Evolutionary conservation across 441 rosid genomes (phyloP), one percentile per base, ranked within the genome.

Genomic region (Erysimum pusillum): DNA sequence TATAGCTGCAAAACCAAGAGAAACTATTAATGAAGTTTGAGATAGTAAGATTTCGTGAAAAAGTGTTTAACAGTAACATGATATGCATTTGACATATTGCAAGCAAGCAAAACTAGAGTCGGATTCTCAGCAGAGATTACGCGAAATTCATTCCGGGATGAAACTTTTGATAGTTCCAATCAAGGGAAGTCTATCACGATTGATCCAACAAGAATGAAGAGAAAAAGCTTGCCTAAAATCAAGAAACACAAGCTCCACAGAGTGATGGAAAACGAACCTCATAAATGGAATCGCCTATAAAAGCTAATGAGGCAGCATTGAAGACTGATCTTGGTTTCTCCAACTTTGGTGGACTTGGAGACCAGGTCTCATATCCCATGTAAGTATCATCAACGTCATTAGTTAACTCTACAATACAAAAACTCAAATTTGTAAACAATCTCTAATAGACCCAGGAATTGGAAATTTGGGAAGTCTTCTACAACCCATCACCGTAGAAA

Each of bases 251-350:
- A 60, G 46, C 41, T 42, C 8, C 9, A 45, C 56, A 62, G 42
- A 32, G 20, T 48, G 63, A 56, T 5, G 56, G 7, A 74, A 13
- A 73, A 72, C 76, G 28, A 45, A 93, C 97, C 94, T 94, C 95
- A 7, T 85, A 94, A 34, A 94, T 86, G 83, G 94, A 84, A 79
- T 94, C 97, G n/a, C 97, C 97, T 11, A 92, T 78, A 70, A 88
- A 92, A 6, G 97, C 97, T 35, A 92, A 79, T 0, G 87, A 83
- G 2, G 98, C 90, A 9, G 97, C 94, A 83, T 90, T 93, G 61
- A 69, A 88, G 9, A 80, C 77, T 0, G 94, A 89, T 53, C 90
- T 89, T 76, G 98, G 96, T 85, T 91, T 93, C 86, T 86, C 91
- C 8, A 93, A 85, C 84, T 88, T 89, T 0, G 93, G 98, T 28